phyloP scores from a whole-genome alignment of 371 early-diverging fungal genomes.

The Mortierella sp. region DNA sequence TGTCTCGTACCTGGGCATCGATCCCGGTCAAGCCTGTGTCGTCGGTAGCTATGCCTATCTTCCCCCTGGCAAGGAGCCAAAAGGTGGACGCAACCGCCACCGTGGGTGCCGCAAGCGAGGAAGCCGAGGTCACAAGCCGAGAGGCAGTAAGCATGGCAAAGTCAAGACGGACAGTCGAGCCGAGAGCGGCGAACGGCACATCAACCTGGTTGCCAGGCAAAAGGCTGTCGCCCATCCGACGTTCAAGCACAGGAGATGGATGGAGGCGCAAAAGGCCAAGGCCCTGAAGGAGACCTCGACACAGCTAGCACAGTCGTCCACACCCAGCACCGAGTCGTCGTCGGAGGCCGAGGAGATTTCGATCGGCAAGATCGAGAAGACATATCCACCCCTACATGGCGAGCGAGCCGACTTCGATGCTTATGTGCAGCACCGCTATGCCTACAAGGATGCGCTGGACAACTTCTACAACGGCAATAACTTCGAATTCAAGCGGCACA shows the following conservation, averaged over 20 bases:
- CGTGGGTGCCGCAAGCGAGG: slow-evolving; percentile 10
- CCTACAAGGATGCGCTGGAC: too few species aligned
- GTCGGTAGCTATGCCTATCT: too few species aligned
- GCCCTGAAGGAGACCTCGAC: too few species aligned
- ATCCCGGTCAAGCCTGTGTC: background rate
- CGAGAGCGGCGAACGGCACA: background rate
- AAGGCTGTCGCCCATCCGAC: slow-evolving; percentile 21
- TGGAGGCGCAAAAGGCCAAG: slow-evolving; percentile 1
- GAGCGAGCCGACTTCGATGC: background rate
- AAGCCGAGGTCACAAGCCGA: slow-evolving; percentile 18
- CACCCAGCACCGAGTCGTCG: too few species aligned
- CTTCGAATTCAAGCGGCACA: too few species aligned
- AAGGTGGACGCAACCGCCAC: slow-evolving; percentile 3
- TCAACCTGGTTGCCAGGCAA: slow-evolving; percentile 25
- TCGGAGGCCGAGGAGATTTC: too few species aligned
- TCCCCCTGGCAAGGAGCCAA: too few species aligned
- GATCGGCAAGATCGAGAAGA: background rate
- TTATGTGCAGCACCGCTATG: too few species aligned
- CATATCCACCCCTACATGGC: slow-evolving; percentile 13
- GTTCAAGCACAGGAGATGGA: slow-evolving; percentile 1
- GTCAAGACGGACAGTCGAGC: slow-evolving; percentile 13
- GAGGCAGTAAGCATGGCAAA: slow-evolving; percentile 18
- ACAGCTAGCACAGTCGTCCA: too few species aligned
- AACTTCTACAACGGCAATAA: too few species aligned
- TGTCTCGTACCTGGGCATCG: background rate